These are phyloP conservation scores for Arxiozyma bovina DNA, from an alignment of 1,139 yeast genomes.

Conservation along the genomic window DNA sequence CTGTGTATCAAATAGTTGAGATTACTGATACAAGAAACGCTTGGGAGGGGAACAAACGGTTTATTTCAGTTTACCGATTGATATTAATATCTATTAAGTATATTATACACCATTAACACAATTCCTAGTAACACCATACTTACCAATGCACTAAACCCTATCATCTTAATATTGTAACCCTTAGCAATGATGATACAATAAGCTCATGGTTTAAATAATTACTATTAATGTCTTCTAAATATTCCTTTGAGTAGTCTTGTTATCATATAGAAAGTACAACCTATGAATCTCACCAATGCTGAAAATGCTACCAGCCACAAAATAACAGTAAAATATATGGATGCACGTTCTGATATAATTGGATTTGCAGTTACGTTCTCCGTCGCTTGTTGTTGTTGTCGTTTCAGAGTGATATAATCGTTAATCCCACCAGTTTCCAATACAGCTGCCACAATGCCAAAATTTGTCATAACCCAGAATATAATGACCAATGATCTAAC, in stretches of 20 bases:
- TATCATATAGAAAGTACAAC: slow-evolving; percentile 53
- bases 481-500: slow-evolving; percentile 74
- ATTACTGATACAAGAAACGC: no score
- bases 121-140: no score
- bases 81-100: no score
- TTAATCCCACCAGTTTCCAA: slow-evolving; percentile 52
- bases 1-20: background rate
- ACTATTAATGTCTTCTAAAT: background rate
- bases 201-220: background rate
- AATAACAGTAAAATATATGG: slow-evolving; percentile 59
- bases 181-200: no score
- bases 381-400: slow-evolving; percentile 19
- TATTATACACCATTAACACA: no score
- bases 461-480: slow-evolving; percentile 71
- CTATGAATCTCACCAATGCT: slow-evolving; percentile 66
- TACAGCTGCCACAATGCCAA: slow-evolving; percentile 61
- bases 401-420: slow-evolving; percentile 22
- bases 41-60: no score
- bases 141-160: no score
- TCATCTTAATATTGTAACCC: no score
- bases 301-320: slow-evolving; percentile 76
- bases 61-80: no score
- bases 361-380: slow-evolving; percentile 11
- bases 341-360: slow-evolving; percentile 33
- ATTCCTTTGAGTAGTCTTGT: slow-evolving; percentile 32